Evolutionary conservation across 208 protist genomes (phyloP).

Genomic region (Leishmania martiniquensis): DNA sequence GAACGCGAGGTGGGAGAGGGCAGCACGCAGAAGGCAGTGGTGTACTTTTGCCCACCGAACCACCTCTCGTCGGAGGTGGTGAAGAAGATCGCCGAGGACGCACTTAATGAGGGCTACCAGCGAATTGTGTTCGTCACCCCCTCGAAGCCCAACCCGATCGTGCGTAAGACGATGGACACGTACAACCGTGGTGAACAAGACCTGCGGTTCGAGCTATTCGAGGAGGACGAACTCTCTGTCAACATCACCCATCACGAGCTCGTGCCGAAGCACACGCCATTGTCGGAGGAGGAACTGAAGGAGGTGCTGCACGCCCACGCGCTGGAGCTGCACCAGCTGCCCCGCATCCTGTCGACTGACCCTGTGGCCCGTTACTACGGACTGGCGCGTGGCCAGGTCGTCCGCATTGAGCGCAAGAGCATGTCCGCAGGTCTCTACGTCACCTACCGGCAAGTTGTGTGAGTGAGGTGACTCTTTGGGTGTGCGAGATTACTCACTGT

Average conservation of each 20-base stretch:
- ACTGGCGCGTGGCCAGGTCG: constrained; percentile 90
- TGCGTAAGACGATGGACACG: constrained; percentile 70
- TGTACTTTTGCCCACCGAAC: constrained; percentile 69
- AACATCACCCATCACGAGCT: constrained; percentile 98
- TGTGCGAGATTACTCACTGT: background rate
- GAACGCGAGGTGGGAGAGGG: constrained; percentile 48
- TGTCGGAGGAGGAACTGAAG: constrained; percentile 87
- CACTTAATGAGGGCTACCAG: constrained; percentile 51
- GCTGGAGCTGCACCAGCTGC: constrained; percentile 95
- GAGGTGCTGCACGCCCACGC: constrained; percentile 92
- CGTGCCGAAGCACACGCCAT: constrained; percentile 95
- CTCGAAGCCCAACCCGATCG: constrained; percentile 66
- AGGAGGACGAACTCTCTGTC: constrained; percentile 95
- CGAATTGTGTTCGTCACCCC: constrained; percentile 72
- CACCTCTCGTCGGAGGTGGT: constrained; percentile 65
- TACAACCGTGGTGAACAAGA: constrained; percentile 66
- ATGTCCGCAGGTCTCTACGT: constrained; percentile 98
- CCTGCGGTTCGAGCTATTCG: constrained; percentile 94
- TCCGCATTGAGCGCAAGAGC: constrained; percentile 96
- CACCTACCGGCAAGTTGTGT: constrained; percentile 98
- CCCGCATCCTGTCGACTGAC: constrained; percentile 95
- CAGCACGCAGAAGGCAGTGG: constrained; percentile 56
- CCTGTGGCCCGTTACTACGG: constrained; percentile 98
- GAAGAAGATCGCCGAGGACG: constrained; percentile 58
- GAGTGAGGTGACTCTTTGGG: constrained; percentile 15